These are phyloP conservation scores for Fusarium nygamai DNA, from an alignment of 2,329 filamentous ascomycete genomes.

Conservation along the genomic window DNA sequence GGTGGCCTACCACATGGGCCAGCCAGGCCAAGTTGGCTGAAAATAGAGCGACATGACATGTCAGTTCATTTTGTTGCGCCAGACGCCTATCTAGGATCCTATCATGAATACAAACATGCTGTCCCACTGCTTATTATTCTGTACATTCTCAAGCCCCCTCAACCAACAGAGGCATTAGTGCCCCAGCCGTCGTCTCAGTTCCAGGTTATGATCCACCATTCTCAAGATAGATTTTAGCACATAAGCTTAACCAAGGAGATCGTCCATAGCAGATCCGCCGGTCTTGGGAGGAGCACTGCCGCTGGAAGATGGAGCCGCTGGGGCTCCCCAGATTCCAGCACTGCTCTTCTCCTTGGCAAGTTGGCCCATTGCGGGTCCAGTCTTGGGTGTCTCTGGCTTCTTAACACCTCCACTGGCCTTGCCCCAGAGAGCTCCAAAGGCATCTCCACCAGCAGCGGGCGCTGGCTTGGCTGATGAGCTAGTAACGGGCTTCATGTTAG, in stretches of 20 bases:
- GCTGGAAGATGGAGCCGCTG: constrained; percentile 52
- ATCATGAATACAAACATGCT: constrained; percentile 48
- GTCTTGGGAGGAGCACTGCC: constrained; percentile 43
- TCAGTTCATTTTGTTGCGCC: constrained; percentile 54
- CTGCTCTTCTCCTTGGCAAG: constrained; percentile 98
- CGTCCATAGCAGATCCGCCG: constrained; percentile 55
- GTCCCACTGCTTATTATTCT: constrained; percentile 37
- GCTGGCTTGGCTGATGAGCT: constrained; percentile 61
- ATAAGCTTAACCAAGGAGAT: constrained; percentile 57
- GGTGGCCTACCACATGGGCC: background rate
- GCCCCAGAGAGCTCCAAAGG: constrained; percentile 89
- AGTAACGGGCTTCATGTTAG: constrained; percentile 59
- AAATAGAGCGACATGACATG: constrained; percentile 41
- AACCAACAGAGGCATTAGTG: constrained; percentile 7
- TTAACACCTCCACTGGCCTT: constrained; percentile 78
- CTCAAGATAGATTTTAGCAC: background rate
- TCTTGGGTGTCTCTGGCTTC: constrained; percentile 70
- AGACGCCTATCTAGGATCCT: constrained; percentile 54
- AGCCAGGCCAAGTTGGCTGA: background rate
- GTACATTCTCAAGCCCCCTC: constrained; percentile 31
- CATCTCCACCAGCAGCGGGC: constrained; percentile 75
- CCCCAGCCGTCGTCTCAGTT: constrained; percentile 21
- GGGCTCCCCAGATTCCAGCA: constrained; percentile 90
- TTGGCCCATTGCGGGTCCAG: constrained; percentile 85
- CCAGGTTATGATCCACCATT: constrained; percentile 24